Base-by-base conservation (phyloP, 2,329 filamentous ascomycete species). In the Fusarium newnesense region DNA sequence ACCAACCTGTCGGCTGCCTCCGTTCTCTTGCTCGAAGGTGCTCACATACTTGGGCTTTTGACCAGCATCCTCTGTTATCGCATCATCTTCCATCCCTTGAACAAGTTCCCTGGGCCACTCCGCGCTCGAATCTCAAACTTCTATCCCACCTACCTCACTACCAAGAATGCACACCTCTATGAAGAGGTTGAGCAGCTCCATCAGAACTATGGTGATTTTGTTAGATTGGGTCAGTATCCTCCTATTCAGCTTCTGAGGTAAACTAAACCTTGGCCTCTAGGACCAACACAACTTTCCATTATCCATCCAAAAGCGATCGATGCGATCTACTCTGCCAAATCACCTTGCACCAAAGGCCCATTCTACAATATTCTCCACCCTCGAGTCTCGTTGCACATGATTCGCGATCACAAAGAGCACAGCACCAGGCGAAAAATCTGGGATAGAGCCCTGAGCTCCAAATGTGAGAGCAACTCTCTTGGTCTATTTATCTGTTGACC, bases 91-190 rank as follows among this genome's bases (percentile, higher is more conserved):
- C 78, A 80, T 46, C 72, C 73, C 4, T 43, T 81, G 39, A 73
- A 76, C n/a, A 56, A 63, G 5, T 81, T 80, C 30, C 70, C 78
- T 0, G 79, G 79, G 1, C 79, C 79, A 2, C 78, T 79, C 34
- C 18, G 57, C 15, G 78, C 76, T 21, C 71, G 74, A 9, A 50
- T 78, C n/a, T 79, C 75, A 10, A 79, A 78, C 18, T 69, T 70
- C 6, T 75, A 76, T 46, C 59, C 75, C 11, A 78, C 78, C 4
- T 65, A 46, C 8, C 74, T 74, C 11, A 69, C 67, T 12, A 57
- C 70, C 9, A 77, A 73, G 65, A 72, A 74, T 4, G 37, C 75
- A 3, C 78, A 74, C 7, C 66, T 79, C 4, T 79, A 69, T 46
- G 46, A 72, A 9, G 78, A 81, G 39, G 36, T 81, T 72, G 10